Evolutionary conservation across 345 rosid species (phyloP), one percentile per base, ranked within the genome.

Genomic region (Punica granatum): DNA sequence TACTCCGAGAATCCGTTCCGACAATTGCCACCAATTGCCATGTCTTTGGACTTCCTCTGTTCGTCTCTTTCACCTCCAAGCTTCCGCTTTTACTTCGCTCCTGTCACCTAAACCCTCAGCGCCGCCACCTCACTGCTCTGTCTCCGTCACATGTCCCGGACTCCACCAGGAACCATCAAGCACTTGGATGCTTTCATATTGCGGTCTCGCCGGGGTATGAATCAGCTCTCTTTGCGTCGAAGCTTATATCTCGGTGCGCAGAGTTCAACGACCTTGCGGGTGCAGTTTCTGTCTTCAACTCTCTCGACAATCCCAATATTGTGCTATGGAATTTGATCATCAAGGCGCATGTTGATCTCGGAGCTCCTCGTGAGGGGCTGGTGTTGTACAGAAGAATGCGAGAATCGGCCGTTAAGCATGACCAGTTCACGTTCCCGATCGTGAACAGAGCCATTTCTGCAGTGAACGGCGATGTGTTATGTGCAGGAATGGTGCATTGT

Each of bases 351-450:
- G 41, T 60, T 60, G 35, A 31, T 60, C 37, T 60, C 14, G 35
- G 35, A 31, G 34, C 41, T 26, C 51, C 32, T 65, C n/a, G n/a
- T 21, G 72, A 72, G 31, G 79, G 69, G n/a, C 66, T 72, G 68
- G 58, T 54, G 25, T 53, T 65, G 28, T 77, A 70, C n/a, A 75
- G 67, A 42, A 70, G 66, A 54, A 75, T 81, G 75, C 69, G 70
- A 35, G 49, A 68, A 53, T 39, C 31, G 67, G 76, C n/a, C n/a
- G n/a, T n/a, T n/a, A n/a, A n/a, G n/a, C n/a, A 66, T 32, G 81
- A 80, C 36, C 49, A 67, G 31, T 77, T 77, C n/a, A 80, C 84
- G n/a, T 73, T 77, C 63, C 81, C 84, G 15, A 70, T 70, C 8
- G 46, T 80, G 15, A 80, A 72, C 30, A 70, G 73, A 68, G 79